phyloP scores from a whole-genome alignment of 371 early-diverging fungal genomes.

The Mortierella sp. region DNA sequence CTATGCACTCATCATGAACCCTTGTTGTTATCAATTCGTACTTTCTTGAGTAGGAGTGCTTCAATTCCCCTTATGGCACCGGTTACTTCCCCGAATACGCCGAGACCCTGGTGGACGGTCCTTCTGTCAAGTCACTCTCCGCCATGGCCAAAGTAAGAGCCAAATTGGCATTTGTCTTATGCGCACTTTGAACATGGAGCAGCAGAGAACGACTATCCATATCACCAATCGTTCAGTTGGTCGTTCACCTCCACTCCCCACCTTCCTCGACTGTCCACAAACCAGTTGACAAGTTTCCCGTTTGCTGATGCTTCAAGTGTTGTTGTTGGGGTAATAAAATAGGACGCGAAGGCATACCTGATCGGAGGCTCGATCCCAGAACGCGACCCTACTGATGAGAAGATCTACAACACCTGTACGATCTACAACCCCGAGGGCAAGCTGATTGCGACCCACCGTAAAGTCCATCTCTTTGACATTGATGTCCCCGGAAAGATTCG shows the following conservation, averaged over 20 bases:
- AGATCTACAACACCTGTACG: constrained; percentile 92
- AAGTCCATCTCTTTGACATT: constrained; percentile 97
- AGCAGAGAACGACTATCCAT: no score
- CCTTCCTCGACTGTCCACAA: neutral
- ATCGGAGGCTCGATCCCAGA: constrained; percentile 96
- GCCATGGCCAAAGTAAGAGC: constrained; percentile 79
- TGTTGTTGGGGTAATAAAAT: neutral
- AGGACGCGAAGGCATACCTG: constrained; percentile 84
- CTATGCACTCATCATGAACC: neutral
- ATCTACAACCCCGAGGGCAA: constrained; percentile 86
- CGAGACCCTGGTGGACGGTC: constrained; percentile 71
- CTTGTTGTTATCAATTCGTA: neutral
- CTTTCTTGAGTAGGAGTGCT: constrained; percentile 81
- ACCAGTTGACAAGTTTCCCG: neutral
- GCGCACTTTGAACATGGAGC: neutral
- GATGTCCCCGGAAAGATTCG: constrained; percentile 93
- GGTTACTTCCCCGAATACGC: constrained; percentile 87
- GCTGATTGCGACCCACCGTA: constrained; percentile 76
- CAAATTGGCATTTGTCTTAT: neutral
- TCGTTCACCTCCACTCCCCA: neutral
- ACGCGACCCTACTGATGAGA: constrained; percentile 64
- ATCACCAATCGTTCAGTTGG: no score
- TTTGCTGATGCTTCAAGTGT: neutral
- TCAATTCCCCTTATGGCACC: constrained; percentile 97
- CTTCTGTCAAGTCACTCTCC: constrained; percentile 76